Evolutionary conservation across 2,329 filamentous ascomycete species (phyloP).

Genomic region (Colletotrichum sp.): DNA sequence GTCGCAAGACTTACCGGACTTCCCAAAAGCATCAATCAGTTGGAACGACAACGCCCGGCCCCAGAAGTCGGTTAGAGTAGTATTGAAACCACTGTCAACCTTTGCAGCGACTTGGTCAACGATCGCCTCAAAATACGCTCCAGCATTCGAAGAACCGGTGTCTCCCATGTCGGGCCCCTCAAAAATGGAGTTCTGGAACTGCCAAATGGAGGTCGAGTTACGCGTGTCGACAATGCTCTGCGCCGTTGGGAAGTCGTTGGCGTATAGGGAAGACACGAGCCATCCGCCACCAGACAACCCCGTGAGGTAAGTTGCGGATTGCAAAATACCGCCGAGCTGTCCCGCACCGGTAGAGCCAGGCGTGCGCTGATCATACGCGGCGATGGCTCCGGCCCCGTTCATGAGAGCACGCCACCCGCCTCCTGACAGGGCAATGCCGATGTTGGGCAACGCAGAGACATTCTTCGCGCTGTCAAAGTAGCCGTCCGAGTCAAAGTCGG

Average conservation of each 20-base stretch:
- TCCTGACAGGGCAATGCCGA: conserved; percentile 80
- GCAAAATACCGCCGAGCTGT: conserved; percentile 80
- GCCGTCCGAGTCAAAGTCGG: conserved; percentile 72
- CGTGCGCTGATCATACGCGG: conserved; percentile 80
- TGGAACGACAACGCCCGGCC: conserved; percentile 86
- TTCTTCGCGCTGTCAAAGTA: conserved; percentile 73
- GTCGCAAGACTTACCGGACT: conserved; percentile 32
- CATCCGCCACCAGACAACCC: conserved; percentile 85
- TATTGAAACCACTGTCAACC: conserved; percentile 44
- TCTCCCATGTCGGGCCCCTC: conserved; percentile 40
- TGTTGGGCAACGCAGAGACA: conserved; percentile 60
- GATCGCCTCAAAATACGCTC: conserved; percentile 40
- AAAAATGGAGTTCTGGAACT: conserved; percentile 46
- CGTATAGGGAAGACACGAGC: conserved; percentile 80
- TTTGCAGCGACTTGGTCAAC: conserved; percentile 40
- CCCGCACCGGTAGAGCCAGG: conserved; percentile 63
- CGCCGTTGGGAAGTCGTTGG: conserved; percentile 84
- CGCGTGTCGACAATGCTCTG: conserved; percentile 48
- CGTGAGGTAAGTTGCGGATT: conserved; percentile 80
- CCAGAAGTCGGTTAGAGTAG: conserved; percentile 88
- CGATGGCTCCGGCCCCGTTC: conserved; percentile 80
- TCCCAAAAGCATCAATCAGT: conserved; percentile 70
- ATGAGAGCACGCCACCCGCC: conserved; percentile 86
- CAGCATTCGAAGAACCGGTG: conserved; percentile 30
- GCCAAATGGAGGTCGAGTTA: conserved; percentile 44